Conservation (phyloP, 2,329 filamentous ascomycete species). For the Diplodia scrobiculata region DNA sequence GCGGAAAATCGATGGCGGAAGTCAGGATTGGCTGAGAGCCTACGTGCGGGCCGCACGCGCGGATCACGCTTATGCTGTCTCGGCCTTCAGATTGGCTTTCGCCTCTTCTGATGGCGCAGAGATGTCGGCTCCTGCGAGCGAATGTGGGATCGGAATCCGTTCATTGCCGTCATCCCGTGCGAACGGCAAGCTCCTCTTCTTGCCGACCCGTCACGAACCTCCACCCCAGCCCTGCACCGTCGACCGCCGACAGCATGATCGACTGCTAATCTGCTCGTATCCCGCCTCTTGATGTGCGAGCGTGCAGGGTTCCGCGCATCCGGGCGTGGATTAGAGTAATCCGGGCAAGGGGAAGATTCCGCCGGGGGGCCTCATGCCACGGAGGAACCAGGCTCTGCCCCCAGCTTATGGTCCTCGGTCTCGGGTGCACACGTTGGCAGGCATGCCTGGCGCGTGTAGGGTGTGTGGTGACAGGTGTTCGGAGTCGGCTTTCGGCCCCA, state of each 20-base stretch:
- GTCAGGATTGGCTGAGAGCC: conserved; percentile 8
- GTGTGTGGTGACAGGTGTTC: conserved; percentile 24
- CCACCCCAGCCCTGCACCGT: background rate
- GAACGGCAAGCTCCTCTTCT: background rate
- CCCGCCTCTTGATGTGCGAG: conserved; percentile 1
- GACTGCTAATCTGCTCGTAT: conserved; percentile 1
- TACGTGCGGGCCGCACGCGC: background rate
- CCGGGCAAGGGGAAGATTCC: conserved; percentile 9
- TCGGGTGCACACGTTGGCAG: conserved; percentile 12
- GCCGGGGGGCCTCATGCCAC: conserved; percentile 11
- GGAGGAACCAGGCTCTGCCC: conserved; percentile 3
- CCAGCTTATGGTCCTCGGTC: conserved; percentile 19
- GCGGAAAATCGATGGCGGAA: conserved; percentile 5
- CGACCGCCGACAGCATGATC: background rate
- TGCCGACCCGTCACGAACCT: background rate
- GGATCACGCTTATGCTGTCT: background rate
- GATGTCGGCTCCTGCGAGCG: background rate
- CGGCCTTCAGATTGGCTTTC: conserved; percentile 14
- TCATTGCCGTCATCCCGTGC: background rate
- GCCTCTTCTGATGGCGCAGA: background rate
- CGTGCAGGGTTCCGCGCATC: background rate
- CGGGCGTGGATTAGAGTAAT: conserved; percentile 13
- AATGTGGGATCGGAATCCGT: background rate
- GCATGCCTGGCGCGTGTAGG: background rate
- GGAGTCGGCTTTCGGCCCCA: conserved; percentile 16